Conservation (phyloP, 2,329 filamentous ascomycete genomes). For the Cladophialophora immunda region DNA sequence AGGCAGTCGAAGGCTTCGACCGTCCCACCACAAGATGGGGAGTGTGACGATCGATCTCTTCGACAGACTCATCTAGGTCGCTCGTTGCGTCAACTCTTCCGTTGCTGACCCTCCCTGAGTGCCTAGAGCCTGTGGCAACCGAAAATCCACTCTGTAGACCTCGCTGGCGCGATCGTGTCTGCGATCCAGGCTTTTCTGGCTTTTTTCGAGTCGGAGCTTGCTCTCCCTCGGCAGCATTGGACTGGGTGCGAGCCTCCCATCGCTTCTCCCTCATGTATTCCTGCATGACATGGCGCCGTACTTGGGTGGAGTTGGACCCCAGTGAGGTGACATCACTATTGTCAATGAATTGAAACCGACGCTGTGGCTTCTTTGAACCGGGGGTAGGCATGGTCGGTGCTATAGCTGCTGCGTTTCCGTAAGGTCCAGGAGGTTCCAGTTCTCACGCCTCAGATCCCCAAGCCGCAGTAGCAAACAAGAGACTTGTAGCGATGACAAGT, state of each 20-base stretch:
- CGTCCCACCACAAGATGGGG: conserved; percentile 1
- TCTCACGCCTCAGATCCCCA: not conserved
- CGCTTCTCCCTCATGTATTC: conserved; percentile 39
- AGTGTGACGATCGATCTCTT: conserved; percentile 6
- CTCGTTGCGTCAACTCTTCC: not conserved
- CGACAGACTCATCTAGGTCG: not conserved
- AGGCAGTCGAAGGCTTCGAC: conserved; percentile 3
- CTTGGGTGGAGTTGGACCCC: conserved; percentile 48
- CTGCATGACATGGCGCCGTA: conserved; percentile 56
- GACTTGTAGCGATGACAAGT: not conserved
- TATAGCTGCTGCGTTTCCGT: not conserved
- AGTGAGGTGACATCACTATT: conserved; percentile 47
- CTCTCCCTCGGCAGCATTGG: conserved; percentile 4
- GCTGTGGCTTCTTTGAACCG: conserved; percentile 27
- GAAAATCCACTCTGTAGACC: not conserved
- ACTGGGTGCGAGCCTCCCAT: conserved; percentile 28
- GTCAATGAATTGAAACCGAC: conserved; percentile 53
- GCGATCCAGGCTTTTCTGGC: conserved; percentile 12
- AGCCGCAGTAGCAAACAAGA: conserved; percentile 7
- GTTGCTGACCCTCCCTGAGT: not conserved
- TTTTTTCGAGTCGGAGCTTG: conserved; percentile 16
- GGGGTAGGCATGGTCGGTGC: conserved; percentile 8
- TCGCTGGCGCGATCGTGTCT: conserved; percentile 10
- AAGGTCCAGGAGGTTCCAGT: not conserved
- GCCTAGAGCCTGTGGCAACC: not conserved